Evolutionary conservation across 495 filamentous ascomycete genomes (phyloP).

Genomic region (Neurospora sp.): DNA sequence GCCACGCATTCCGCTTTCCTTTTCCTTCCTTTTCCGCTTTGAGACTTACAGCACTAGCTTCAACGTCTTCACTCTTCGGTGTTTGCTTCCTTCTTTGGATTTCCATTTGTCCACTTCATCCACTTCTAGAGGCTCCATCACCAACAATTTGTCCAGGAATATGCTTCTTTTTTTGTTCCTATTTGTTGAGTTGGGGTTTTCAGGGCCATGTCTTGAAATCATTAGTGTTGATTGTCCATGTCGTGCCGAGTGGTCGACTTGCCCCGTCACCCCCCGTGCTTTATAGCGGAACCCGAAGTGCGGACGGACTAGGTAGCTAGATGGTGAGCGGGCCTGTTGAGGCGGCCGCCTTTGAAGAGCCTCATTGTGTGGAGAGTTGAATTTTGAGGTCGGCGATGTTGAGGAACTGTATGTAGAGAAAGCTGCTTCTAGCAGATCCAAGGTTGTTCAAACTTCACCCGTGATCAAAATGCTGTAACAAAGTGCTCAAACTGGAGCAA

Average conservation of each 20-base stretch:
- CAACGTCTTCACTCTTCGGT: not conserved
- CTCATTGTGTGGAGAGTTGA: not conserved
- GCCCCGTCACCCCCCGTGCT: not conserved
- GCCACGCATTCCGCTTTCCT: not conserved
- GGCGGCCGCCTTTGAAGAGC: not conserved
- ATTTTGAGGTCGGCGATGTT: not conserved
- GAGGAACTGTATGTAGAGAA: not conserved
- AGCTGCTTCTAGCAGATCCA: not conserved
- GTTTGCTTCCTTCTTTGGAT: not conserved
- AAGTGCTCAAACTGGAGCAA: not conserved
- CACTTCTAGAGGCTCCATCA: not conserved
- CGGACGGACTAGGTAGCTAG: not conserved
- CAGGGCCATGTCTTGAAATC: not conserved
- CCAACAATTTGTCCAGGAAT: not conserved
- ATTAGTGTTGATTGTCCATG: not conserved
- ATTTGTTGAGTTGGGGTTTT: not conserved
- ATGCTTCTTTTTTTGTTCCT: not conserved
- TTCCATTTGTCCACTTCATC: not conserved
- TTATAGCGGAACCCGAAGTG: not conserved
- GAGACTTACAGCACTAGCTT: slow-evolving; percentile 2
- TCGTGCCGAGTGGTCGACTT: not conserved
- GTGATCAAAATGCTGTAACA: not conserved
- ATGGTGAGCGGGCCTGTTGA: not conserved
- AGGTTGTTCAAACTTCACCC: not conserved
- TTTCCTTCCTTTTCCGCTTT: not conserved